These are phyloP conservation scores for Lentinula boryana DNA, from an alignment of 768 basidiomycete species.

Conservation along the genomic window DNA sequence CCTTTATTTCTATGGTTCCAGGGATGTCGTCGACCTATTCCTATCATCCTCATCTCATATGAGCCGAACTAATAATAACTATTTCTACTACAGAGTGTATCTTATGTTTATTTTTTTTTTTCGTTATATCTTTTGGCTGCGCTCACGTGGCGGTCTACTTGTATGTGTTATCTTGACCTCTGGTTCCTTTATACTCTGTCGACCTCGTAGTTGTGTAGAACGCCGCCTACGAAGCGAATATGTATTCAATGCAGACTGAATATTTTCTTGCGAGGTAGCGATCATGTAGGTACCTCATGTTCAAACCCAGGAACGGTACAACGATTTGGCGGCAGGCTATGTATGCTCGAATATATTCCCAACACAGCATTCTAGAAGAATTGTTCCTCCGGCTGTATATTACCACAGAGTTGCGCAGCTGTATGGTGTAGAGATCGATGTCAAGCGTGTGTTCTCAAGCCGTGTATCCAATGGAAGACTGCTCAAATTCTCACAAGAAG, in stretches of 20 bases:
- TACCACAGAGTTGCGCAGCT: background rate
- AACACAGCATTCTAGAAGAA: too few species aligned
- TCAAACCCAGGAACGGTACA: too few species aligned
- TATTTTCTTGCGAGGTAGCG: too few species aligned
- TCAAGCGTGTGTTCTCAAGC: background rate
- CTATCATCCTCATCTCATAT: background rate
- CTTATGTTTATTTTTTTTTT: background rate
- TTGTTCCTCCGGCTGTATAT: background rate
- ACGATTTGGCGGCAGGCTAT: too few species aligned
- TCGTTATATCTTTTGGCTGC: background rate
- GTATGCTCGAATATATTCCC: too few species aligned
- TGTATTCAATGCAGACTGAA: background rate
- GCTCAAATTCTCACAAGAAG: background rate
- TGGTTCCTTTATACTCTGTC: background rate
- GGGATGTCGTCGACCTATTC: background rate
- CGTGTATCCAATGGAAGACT: background rate
- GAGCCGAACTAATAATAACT: background rate
- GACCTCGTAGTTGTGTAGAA: slow-evolving; percentile 2
- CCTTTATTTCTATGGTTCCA: background rate
- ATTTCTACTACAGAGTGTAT: background rate
- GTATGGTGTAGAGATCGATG: background rate
- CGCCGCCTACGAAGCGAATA: background rate
- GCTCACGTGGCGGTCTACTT: background rate
- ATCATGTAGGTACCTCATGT: too few species aligned
- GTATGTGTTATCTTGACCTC: background rate